Evolutionary conservation across 305 asterid species (phyloP), one percentile per base, ranked within the genome.

Genomic region (Fraxinus albicans): DNA sequence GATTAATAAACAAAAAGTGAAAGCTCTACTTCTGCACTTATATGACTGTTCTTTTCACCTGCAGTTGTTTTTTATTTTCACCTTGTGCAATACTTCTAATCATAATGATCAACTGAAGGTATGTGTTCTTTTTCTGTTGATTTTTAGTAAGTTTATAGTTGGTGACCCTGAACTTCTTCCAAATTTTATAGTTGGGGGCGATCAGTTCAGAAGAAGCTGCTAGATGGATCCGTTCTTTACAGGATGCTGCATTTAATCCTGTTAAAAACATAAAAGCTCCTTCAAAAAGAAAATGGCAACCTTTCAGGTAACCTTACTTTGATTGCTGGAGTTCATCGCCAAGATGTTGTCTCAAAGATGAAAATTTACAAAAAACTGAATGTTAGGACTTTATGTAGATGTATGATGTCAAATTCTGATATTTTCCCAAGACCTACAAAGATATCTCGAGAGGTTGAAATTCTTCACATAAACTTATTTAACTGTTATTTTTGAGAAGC

Each of bases 121-220:
- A 84, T n/a, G 83, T 6, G 29, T 21, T 80, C 77, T 40, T 38
- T 77, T 60, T 85, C 34, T 4, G 21, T 75, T 79, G 77, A 38
- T 33, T 15, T 33, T 29, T 31, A 55, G 35, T 10, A 63, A 73
- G 17, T 34, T 21, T 63, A 47, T 44, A 58, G 3, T 72, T 40
- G 73, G 77, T 77, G 80, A 65, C 33, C 73, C 42, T 73, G 74
- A 31, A 70, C 69, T 55, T 67, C 31, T 27, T 82, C 87, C 60
- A 70, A 72, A 78, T 83, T 85, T 87, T 73, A 74, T 79, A 95
- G 99, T 89, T 95, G 8, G 99, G 97, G 78, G 92, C 97, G 25
- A 90, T 85, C 47, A 94, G 97, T 88, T 92, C 99, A 4, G 99
- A 94, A 90, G 97, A 94, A 84, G 98, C 98, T 25, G 96, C 95